Conservation (phyloP, 176 grass and related monocot genomes). For the Metroxylon sagu region DNA sequence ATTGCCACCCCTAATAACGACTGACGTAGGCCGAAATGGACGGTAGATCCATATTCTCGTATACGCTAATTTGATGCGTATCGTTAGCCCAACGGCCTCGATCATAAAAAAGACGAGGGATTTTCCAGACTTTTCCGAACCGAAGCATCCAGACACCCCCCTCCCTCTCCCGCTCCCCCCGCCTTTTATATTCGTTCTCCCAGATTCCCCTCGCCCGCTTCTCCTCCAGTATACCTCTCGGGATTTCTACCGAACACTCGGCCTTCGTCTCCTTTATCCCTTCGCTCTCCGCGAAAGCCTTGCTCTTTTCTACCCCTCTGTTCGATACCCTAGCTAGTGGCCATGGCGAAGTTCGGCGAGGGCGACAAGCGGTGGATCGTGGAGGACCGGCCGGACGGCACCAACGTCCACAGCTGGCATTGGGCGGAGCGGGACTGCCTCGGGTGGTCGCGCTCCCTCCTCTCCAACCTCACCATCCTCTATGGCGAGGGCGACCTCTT, state of each 20-base stretch:
- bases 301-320: too few species aligned
- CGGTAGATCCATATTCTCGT: too few species aligned
- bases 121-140: constrained; percentile 31
- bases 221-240: too few species aligned
- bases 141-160: constrained; percentile 42
- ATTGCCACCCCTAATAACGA: too few species aligned
- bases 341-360: constrained; percentile 88
- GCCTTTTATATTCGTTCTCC: constrained; percentile 13
- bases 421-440: constrained; percentile 92
- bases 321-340: too few species aligned
- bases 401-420: constrained; percentile 99
- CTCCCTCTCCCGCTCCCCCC: not conserved
- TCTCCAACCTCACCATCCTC: constrained; percentile 68
- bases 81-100: too few species aligned
- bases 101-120: too few species aligned
- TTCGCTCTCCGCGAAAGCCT: not conserved
- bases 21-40: too few species aligned
- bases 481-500: constrained; percentile 66
- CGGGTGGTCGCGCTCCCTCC: constrained; percentile 69
- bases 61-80: too few species aligned
- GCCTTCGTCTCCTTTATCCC: not conserved
- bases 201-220: not conserved
- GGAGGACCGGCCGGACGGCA: constrained; percentile 81
- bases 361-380: constrained; percentile 99
- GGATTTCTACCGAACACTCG: too few species aligned